These are phyloP conservation scores for Salix caprea DNA, from an alignment of 345 rosid genomes.

Conservation along the genomic window DNA sequence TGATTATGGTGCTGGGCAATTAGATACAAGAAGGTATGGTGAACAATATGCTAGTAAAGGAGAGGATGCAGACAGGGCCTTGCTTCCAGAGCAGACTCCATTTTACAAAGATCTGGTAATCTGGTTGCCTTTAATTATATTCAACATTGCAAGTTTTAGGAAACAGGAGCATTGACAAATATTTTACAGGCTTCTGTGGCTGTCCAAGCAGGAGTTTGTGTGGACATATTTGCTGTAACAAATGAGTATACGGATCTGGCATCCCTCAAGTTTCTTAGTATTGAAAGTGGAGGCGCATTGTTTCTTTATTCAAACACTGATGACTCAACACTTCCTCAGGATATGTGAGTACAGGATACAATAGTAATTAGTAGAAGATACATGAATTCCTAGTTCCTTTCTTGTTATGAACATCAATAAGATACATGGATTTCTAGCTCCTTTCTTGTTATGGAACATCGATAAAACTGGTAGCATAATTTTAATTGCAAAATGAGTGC, in stretches of 20 bases:
- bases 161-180: slow-evolving; percentile 35
- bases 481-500: not conserved
- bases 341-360: slow-evolving; percentile 63
- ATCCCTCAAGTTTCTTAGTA: slow-evolving; percentile 90
- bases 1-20: slow-evolving; percentile 96
- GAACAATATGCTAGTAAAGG: slow-evolving; percentile 99
- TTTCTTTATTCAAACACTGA: slow-evolving; percentile 84
- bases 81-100: slow-evolving; percentile 97
- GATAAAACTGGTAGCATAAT: not conserved
- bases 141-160: slow-evolving; percentile 4
- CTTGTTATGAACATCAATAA: not conserved
- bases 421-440: not conserved
- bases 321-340: slow-evolving; percentile 99
- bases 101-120: slow-evolving; percentile 92
- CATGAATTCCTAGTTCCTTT: not conserved
- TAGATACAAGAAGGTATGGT: slow-evolving; percentile 94
- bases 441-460: not conserved
- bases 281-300: slow-evolving; percentile 95
- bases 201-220: slow-evolving; percentile 97
- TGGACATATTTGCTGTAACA: slow-evolving; percentile 91
- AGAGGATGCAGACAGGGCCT: slow-evolving; percentile 97
- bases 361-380: not conserved
- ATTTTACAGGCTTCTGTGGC: slow-evolving; percentile 85
- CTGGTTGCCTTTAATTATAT: slow-evolving; percentile 14
- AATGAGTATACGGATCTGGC: slow-evolving; percentile 98